A percentile compares a stretch with the other conserved stretches of the same genome.
Evolutionary conservation across 163 green algal species (phyloP).

Genomic region (Prototheca wickerhamii): DNA sequence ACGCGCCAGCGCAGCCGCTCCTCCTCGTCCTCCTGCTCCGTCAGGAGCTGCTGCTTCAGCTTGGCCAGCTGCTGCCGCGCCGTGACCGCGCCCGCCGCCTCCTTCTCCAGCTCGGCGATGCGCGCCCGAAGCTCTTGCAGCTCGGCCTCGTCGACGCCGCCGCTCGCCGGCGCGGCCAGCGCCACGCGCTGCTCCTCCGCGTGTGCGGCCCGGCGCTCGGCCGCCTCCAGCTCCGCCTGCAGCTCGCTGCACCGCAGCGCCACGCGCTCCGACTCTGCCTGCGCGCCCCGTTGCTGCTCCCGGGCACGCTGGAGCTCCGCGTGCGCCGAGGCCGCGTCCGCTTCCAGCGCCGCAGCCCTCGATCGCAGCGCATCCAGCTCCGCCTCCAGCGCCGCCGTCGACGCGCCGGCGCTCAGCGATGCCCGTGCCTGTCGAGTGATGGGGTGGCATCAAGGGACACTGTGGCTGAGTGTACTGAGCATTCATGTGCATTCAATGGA

Average conservation of each 20-base stretch:
- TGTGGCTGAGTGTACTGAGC: too few species aligned
- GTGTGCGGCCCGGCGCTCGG: background rate
- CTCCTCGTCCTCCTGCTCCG: conserved; percentile 60
- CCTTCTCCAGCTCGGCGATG: conserved; percentile 13
- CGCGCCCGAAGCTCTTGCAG: background rate
- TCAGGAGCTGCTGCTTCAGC: conserved; percentile 70
- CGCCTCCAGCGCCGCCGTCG: background rate
- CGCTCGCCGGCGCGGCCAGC: too few species aligned
- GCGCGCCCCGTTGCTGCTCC: conserved; percentile 1
- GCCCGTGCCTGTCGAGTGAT: too few species aligned
- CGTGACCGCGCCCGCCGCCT: conserved; percentile 1
- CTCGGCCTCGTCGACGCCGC: background rate
- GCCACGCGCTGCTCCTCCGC: background rate
- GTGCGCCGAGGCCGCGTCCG: background rate
- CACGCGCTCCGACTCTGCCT: conserved; percentile 1
- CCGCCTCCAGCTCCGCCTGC: conserved; percentile 12
- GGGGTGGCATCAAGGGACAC: too few species aligned
- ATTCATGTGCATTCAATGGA: too few species aligned
- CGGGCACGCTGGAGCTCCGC: background rate
- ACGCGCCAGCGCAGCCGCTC: conserved; percentile 50
- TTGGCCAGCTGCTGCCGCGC: conserved; percentile 21
- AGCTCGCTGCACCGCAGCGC: background rate
- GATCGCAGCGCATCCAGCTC: background rate
- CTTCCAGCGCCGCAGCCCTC: background rate
- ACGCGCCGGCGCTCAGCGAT: too few species aligned